These are phyloP conservation scores for Ashbya aceris DNA, from an alignment of 1,139 yeast genomes.

Conservation along the genomic window DNA sequence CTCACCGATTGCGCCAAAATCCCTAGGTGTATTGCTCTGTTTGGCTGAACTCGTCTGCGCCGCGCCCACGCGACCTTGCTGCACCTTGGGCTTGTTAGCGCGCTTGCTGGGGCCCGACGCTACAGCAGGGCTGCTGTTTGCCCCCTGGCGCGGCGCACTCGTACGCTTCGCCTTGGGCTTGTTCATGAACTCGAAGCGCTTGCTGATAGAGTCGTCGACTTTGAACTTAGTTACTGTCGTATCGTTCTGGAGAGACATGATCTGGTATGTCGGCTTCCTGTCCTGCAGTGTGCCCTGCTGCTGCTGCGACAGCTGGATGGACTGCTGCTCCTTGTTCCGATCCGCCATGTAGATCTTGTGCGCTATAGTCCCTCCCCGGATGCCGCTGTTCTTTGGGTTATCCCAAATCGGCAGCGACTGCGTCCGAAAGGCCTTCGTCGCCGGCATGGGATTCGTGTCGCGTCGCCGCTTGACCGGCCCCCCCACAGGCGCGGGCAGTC, in stretches of 20 bases:
- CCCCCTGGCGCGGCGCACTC: background rate
- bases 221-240: slow-evolving; percentile 19
- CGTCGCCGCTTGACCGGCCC: slow-evolving; percentile 14
- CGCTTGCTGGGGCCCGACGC: background rate
- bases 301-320: slow-evolving; percentile 6
- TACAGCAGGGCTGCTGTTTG: background rate
- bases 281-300: slow-evolving; percentile 5
- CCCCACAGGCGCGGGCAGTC: slow-evolving; percentile 1
- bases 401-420: slow-evolving; percentile 54
- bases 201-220: slow-evolving; percentile 26
- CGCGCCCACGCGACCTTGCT: slow-evolving; percentile 2
- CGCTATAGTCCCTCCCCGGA: slow-evolving; percentile 33
- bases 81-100: background rate
- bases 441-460: slow-evolving; percentile 31
- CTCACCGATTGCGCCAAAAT: slow-evolving; percentile 5
- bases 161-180: slow-evolving; percentile 16
- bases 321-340: slow-evolving; percentile 19
- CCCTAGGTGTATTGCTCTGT: slow-evolving; percentile 3
- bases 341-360: slow-evolving; percentile 36
- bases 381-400: slow-evolving; percentile 27
- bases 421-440: slow-evolving; percentile 54
- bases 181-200: slow-evolving; percentile 28
- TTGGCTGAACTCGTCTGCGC: slow-evolving; percentile 1
- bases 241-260: slow-evolving; percentile 21
- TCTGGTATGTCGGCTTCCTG: slow-evolving; percentile 17